Percentiles rank a stretch among this genome's conserved stretches.
phyloP scores from a whole-genome alignment of 306 rosid genomes.

The Luffa aegyptiaca region DNA sequence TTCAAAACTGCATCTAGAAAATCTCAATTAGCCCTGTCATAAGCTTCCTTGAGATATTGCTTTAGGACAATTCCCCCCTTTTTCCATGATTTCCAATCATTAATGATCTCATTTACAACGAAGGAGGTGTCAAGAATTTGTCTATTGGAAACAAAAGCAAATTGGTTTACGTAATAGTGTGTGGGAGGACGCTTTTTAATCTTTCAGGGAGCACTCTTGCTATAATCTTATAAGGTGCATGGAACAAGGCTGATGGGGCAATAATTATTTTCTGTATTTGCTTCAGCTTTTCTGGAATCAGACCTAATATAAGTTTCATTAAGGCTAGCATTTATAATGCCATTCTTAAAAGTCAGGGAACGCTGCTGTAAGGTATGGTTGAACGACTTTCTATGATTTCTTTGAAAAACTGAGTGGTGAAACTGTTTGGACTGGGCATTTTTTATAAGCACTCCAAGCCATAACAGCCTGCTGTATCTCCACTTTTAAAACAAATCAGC shows the following conservation, averaged over 20 bases:
- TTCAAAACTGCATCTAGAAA: too few species aligned
- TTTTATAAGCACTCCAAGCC: neutral
- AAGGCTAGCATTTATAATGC: neutral
- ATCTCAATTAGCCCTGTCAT: too few species aligned
- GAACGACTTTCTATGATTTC: neutral
- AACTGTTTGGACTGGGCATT: neutral
- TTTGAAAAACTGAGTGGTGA: too few species aligned
- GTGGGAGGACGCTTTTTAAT: too few species aligned
- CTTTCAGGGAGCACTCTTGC: neutral
- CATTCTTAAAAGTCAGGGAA: neutral
- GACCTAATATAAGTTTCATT: neutral
- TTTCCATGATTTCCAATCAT: too few species aligned
- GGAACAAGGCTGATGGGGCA: neutral
- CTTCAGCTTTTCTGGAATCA: neutral
- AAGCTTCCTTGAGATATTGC: too few species aligned
- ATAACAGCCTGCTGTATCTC: neutral
- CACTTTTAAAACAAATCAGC: neutral
- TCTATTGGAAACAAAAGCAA: too few species aligned
- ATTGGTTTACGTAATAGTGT: too few species aligned
- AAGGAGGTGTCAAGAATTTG: too few species aligned
- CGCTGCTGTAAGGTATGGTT: neutral
- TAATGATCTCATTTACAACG: too few species aligned
- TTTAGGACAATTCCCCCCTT: too few species aligned
- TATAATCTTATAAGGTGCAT: neutral
- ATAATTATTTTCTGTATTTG: too few species aligned